phyloP scores from a whole-genome alignment of 129 eudicot species.

The Pulicaria dysenterica region DNA sequence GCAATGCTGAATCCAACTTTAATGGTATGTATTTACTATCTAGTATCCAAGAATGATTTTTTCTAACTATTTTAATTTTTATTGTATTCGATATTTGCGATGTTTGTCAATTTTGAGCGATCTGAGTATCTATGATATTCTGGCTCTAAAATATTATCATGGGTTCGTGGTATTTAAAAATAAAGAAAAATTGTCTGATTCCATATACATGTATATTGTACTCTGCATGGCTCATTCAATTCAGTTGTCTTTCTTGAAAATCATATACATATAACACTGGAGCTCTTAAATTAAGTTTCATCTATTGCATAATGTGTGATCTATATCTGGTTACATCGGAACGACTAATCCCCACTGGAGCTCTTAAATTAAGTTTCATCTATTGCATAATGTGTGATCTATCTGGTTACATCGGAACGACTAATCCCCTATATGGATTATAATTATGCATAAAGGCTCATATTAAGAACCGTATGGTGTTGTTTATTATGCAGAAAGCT shows the following conservation, averaged over 20 bases:
- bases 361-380: neutral
- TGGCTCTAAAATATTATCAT: neutral
- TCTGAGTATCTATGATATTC: conserved; percentile 14
- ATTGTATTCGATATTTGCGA: neutral
- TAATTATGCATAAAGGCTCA: conserved; percentile 1
- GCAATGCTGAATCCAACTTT: conserved; percentile 41
- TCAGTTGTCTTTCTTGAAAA: neutral
- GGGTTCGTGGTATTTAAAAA: neutral
- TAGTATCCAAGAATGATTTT: conserved; percentile 10
- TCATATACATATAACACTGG: neutral
- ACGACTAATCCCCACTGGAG: neutral
- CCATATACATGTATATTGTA: conserved; percentile 10
- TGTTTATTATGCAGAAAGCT: conserved; percentile 56
- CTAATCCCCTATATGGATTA: neutral
- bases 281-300: neutral
- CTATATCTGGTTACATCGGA: neutral
- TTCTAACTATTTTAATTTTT: neutral
- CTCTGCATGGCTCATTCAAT: neutral
- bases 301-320: neutral
- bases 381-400: neutral
- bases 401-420: neutral
- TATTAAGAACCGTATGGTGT: conserved; percentile 20
- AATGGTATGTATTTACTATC: conserved; percentile 51
- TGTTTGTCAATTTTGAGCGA: conserved; percentile 6
- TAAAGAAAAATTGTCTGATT: neutral